phyloP scores from a whole-genome alignment of 2,329 filamentous ascomycete species.

The Phaeosphaeriaceae sp. region DNA sequence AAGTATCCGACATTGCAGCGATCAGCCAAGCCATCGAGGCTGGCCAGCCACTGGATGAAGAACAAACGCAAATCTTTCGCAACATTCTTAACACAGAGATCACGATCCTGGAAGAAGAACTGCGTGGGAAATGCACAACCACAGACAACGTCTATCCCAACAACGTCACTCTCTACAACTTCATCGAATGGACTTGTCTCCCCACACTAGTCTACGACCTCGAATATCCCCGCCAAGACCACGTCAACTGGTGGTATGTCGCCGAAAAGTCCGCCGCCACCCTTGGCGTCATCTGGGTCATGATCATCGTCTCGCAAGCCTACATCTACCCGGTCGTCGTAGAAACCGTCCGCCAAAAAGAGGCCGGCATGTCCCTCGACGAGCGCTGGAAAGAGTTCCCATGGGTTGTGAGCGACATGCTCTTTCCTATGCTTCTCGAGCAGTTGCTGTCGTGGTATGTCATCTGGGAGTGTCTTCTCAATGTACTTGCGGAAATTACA shows the following conservation, averaged over 20 bases:
- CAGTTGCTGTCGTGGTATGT: constrained; percentile 81
- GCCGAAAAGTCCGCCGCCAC: constrained; percentile 74
- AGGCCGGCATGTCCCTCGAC: constrained; percentile 66
- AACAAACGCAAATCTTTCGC: constrained; percentile 70
- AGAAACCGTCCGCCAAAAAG: constrained; percentile 71
- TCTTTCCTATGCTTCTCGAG: constrained; percentile 81
- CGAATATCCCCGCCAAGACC: constrained; percentile 75
- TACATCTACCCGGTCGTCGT: constrained; percentile 80
- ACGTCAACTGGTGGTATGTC: constrained; percentile 77
- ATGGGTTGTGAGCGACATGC: constrained; percentile 75
- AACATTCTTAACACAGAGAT: constrained; percentile 72
- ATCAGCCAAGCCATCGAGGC: constrained; percentile 70
- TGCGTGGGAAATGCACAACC: constrained; percentile 67
- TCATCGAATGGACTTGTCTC: constrained; percentile 75
- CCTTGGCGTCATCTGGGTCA: constrained; percentile 76
- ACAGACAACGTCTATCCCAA: constrained; percentile 66
- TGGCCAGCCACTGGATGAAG: constrained; percentile 64
- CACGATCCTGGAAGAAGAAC: constrained; percentile 68
- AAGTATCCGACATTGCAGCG: constrained; percentile 64
- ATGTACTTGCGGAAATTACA: constrained; percentile 78
- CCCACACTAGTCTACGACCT: constrained; percentile 82
- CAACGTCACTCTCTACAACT: constrained; percentile 70
- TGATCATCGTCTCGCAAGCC: constrained; percentile 79
- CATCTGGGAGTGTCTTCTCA: constrained; percentile 74
- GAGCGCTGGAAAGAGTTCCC: constrained; percentile 73